Conservation (phyloP, 768 basidiomycete species). For the Boletus subparvulus region DNA sequence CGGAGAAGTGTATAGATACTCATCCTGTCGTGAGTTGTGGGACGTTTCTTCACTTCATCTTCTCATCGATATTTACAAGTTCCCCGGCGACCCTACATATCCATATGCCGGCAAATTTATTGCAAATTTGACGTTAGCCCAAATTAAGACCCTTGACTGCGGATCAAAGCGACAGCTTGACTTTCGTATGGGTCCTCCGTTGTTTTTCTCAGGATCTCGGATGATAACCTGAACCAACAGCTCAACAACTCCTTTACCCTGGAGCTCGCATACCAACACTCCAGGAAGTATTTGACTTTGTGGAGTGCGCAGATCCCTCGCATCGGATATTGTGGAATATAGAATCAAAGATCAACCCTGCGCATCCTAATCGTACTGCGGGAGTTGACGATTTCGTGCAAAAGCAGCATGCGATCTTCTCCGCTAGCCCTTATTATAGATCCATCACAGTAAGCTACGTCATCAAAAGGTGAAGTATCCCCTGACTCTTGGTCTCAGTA, state of each 20-base stretch:
- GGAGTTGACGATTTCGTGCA: constrained; percentile 60
- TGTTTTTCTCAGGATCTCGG: background rate
- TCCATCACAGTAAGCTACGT: constrained; percentile 56
- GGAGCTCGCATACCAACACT: constrained; percentile 72
- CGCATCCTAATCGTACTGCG: constrained; percentile 49
- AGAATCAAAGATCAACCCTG: constrained; percentile 72
- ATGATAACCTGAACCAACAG: constrained; percentile 33
- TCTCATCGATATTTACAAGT: constrained; percentile 35
- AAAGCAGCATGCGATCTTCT: constrained; percentile 59
- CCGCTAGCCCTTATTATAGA: constrained; percentile 55
- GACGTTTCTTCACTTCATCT: background rate
- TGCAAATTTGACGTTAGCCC: constrained; percentile 75
- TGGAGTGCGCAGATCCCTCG: constrained; percentile 65
- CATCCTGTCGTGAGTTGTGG: constrained; percentile 50
- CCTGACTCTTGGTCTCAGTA: constrained; percentile 43
- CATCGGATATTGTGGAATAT: constrained; percentile 71
- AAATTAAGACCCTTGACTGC: constrained; percentile 79
- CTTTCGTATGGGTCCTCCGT: constrained; percentile 49
- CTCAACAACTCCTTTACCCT: constrained; percentile 63
- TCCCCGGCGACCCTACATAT: constrained; percentile 55
- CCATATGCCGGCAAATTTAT: constrained; percentile 78
- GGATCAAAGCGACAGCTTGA: constrained; percentile 61
- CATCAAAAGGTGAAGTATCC: background rate
- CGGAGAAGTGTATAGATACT: constrained; percentile 71
- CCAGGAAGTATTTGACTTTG: constrained; percentile 73